These are phyloP conservation scores for Sclerospora graminicola DNA, from an alignment of 352 stramenopile genomes.

Conservation along the genomic window DNA sequence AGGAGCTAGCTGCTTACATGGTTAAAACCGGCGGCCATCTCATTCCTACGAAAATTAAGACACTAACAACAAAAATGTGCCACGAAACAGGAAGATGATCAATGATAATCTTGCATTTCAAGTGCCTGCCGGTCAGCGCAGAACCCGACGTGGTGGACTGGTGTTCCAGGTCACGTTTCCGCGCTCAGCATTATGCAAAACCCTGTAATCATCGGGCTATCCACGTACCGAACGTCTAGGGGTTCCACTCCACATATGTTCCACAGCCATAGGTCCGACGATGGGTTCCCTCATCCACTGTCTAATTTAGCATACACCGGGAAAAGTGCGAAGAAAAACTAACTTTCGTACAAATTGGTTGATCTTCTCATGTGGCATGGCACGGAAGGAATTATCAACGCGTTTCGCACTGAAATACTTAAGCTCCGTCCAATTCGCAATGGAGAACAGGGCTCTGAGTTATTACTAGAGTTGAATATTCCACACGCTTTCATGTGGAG, in stretches of 20 bases:
- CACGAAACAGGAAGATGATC: conserved; percentile 83
- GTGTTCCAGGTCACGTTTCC: too few relatives aligned
- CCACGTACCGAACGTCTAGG: conserved; percentile 88
- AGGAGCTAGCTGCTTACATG: conserved; percentile 84
- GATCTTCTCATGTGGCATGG: conserved; percentile 46
- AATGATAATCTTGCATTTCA: too few relatives aligned
- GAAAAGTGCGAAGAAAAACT: conserved; percentile 33
- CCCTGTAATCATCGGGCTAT: conserved; percentile 61
- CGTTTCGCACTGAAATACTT: conserved; percentile 39
- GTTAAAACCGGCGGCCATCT: conserved; percentile 72
- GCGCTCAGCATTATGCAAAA: too few relatives aligned
- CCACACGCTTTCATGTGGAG: too few relatives aligned
- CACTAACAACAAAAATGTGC: conserved; percentile 46
- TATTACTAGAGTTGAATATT: too few relatives aligned
- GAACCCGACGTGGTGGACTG: conserved; percentile 13
- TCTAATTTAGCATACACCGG: conserved; percentile 66
- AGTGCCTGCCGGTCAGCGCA: too few relatives aligned
- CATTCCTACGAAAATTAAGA: conserved; percentile 55
- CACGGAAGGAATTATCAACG: conserved; percentile 36
- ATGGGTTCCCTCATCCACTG: conserved; percentile 83
- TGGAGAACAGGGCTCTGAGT: too few relatives aligned
- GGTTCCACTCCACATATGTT: conserved; percentile 90
- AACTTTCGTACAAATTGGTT: conserved; percentile 42
- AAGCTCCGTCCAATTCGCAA: conserved; percentile 37
- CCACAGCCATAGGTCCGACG: conserved; percentile 84